Conservation (phyloP, 2,329 filamentous ascomycete genomes). For the Exophiala sp. region DNA sequence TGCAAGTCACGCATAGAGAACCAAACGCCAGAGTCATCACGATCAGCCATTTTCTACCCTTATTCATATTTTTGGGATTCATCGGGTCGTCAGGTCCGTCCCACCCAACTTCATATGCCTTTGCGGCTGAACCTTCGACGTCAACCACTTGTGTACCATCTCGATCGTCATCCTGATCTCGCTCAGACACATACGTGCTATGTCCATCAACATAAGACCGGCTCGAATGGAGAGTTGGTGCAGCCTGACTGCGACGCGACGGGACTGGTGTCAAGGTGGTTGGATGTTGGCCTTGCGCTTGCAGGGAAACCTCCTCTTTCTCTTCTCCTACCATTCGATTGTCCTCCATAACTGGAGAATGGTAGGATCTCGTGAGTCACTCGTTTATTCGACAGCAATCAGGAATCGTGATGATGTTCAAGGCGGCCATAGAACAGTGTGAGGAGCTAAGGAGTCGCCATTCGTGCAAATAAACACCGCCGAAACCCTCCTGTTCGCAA, state of each 20-base stretch:
- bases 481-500: neutral
- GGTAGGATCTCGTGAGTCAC: neutral
- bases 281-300: neutral
- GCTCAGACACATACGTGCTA: constrained; percentile 16
- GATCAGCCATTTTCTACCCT: constrained; percentile 69
- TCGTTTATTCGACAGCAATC: neutral
- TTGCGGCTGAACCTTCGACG: constrained; percentile 11
- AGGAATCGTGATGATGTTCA: too few species aligned
- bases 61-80: constrained; percentile 65
- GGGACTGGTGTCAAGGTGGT: constrained; percentile 16
- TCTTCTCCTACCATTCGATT: neutral
- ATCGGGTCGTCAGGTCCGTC: constrained; percentile 67
- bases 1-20: constrained; percentile 79
- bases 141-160: constrained; percentile 6
- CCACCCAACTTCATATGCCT: constrained; percentile 58
- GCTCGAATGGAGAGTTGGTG: constrained; percentile 15
- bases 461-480: neutral
- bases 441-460: neutral
- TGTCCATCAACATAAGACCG: constrained; percentile 28
- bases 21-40: constrained; percentile 66
- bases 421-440: neutral
- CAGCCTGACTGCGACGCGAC: constrained; percentile 12
- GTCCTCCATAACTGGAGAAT: constrained; percentile 1
- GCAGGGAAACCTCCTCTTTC: constrained; percentile 5
- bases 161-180: constrained; percentile 6